Evolutionary conservation across 192 early-diverging fungal species (phyloP).

Genomic region (Backusella liffmaniae): DNA sequence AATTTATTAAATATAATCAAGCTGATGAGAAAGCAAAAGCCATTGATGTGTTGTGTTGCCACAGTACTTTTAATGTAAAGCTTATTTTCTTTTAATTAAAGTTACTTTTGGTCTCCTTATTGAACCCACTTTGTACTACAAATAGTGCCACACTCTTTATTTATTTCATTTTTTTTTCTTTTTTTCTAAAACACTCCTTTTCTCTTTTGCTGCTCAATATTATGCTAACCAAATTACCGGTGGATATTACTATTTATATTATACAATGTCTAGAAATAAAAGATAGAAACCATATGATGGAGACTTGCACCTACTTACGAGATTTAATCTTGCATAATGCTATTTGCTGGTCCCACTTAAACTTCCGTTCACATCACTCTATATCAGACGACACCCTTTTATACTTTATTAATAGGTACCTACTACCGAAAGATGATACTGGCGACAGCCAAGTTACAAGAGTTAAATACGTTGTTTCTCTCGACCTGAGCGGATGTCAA

Average conservation of each 20-base stretch:
- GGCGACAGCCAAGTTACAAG: not conserved
- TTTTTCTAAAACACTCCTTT: not conserved
- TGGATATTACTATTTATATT: not conserved
- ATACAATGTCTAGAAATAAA: not conserved
- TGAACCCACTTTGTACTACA: not conserved
- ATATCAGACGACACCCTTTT: not conserved
- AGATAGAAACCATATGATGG: not conserved
- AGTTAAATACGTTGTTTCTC: not conserved
- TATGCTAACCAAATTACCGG: not conserved
- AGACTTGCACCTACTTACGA: not conserved
- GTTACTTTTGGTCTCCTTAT: too few species aligned
- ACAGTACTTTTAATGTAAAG: too few species aligned
- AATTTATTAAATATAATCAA: too few species aligned
- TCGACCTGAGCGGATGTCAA: not conserved
- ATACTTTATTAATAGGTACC: not conserved
- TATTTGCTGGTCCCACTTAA: not conserved
- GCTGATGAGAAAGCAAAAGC: too few species aligned
- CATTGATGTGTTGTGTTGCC: too few species aligned
- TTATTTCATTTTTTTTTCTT: not conserved
- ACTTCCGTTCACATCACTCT: not conserved
- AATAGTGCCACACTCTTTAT: not conserved
- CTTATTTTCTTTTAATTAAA: too few species aligned
- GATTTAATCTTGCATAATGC: not conserved
- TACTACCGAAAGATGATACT: not conserved
- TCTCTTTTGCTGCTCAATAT: not conserved